phyloP scores from a whole-genome alignment of 345 rosid genomes.

The Geranium rotundifolium region DNA sequence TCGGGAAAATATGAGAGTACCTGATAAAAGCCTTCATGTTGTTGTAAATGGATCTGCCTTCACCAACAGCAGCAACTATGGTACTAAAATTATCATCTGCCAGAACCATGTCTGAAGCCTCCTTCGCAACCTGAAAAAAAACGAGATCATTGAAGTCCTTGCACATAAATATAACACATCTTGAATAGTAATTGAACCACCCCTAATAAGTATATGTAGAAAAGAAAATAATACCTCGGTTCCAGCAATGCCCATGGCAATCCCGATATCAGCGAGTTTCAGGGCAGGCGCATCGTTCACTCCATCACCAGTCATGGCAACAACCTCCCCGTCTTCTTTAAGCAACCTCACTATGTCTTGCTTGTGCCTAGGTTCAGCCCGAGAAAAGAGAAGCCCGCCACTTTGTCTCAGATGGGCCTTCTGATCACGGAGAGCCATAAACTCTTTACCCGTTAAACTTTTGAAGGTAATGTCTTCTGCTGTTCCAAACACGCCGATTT shows the following conservation, averaged over 20 bases:
- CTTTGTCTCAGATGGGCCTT: conserved; percentile 50
- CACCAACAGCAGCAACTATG: conserved; percentile 94
- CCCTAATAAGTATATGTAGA: not conserved
- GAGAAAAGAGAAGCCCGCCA: conserved; percentile 79
- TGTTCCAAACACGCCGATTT: conserved; percentile 77
- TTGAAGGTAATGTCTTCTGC: conserved; percentile 47
- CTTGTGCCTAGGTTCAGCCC: conserved; percentile 97
- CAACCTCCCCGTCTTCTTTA: conserved; percentile 93
- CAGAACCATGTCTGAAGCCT: conserved; percentile 95
- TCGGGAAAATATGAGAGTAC: conserved; percentile 16
- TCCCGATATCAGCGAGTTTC: conserved; percentile 90
- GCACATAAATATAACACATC: not conserved
- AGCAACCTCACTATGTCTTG: conserved; percentile 97
- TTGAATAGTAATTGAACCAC: not conserved
- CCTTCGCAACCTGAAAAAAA: conserved; percentile 74
- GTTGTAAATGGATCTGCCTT: conserved; percentile 86
- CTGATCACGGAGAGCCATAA: conserved; percentile 49
- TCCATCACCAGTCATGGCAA: conserved; percentile 99
- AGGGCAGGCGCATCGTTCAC: conserved; percentile 97
- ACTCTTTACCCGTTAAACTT: conserved; percentile 79
- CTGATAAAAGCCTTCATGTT: conserved; percentile 99
- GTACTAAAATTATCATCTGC: conserved; percentile 98
- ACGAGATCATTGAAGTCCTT: not conserved
- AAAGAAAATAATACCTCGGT: conserved; percentile 50
- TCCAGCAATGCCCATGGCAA: conserved; percentile 96